phyloP scores from a whole-genome alignment of 371 early-diverging fungal species.

The Funneliformis caledonium region DNA sequence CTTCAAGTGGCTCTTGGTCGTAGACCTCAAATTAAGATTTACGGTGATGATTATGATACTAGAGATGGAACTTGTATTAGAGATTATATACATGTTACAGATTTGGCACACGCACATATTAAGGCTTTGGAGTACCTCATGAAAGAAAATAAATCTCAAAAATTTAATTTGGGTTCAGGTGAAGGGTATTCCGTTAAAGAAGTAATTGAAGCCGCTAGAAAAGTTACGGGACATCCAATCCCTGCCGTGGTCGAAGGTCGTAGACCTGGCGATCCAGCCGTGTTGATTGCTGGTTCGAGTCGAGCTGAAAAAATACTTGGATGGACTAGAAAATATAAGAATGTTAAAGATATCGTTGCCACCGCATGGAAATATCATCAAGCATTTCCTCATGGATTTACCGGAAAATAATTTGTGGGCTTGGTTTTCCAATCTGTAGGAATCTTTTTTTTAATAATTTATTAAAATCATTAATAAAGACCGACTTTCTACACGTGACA shows the following conservation, averaged over 20 bases:
- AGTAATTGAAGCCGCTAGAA: conserved; percentile 79
- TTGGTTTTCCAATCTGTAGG: too few species aligned
- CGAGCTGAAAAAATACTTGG: conserved; percentile 72
- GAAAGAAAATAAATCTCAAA: conserved; percentile 50
- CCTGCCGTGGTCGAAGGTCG: conserved; percentile 68
- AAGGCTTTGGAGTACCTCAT: conserved; percentile 70
- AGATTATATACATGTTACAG: conserved; percentile 91
- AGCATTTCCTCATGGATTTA: conserved; percentile 28
- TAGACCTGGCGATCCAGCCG: conserved; percentile 85
- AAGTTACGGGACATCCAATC: conserved; percentile 69
- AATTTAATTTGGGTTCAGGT: conserved; percentile 90
- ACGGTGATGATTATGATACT: conserved; percentile 84
- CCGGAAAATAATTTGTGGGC: background rate
- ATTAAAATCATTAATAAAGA: too few species aligned
- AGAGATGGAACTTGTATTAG: conserved; percentile 88
- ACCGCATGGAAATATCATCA: conserved; percentile 41
- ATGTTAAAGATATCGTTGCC: conserved; percentile 72
- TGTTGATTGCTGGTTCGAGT: conserved; percentile 81
- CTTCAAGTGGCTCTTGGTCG: conserved; percentile 81
- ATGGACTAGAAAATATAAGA: conserved; percentile 72
- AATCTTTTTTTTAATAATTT: too few species aligned
- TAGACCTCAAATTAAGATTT: conserved; percentile 74
- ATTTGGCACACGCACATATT: conserved; percentile 86
- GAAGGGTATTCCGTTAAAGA: conserved; percentile 85
- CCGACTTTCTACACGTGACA: too few species aligned